Evolutionary conservation across 2,329 filamentous ascomycete species (phyloP), one percentile per base, ranked within the genome.

Genomic region (Aspergillus texensis): DNA sequence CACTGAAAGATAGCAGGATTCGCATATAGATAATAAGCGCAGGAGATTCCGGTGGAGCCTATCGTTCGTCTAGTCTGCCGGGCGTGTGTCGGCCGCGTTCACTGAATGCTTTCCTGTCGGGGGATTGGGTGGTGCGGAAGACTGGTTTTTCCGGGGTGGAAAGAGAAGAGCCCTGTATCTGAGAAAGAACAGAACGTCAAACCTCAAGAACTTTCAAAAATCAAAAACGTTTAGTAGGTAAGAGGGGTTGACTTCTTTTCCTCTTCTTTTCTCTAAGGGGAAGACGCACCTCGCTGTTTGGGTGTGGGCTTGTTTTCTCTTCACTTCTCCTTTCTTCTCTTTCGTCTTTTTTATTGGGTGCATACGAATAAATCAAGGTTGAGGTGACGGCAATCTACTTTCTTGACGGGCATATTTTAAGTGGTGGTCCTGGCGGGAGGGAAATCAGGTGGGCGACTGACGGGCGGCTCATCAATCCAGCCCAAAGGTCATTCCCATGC

Each of bases 141-240:
- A 61, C 58, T 61, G 63, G 73, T 77, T 77, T 75, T 75, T 77
- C 74, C 74, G 74, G 61, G 30, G 11, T 58, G 63, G 30, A 52
- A 52, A 52, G 32, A 60, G 56, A 24, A 54, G 48, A 54, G 48
- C 26, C 50, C 50, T 61, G 62, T 68, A 63, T 60, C 62, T 59
- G 39, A 50, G 59, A 65, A 68, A 55, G 65, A 58, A 45, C 30
- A 50, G 57, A 61, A 39, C 28, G 48, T 60, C 50, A 65, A 55
- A 54, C 56, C 50, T 16, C 21, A 19, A 36, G 39, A 24, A 41
- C 39, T 19, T 41, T 41, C 39, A n/a, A 36, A 41, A n/a, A n/a
- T 19, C 6, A 41, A 41, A 41, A 41, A 19, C 19, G 48, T 52
- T 52, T 8, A 46, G 53, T 54, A 56, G 26, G 53, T 26, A 56